Base-by-base conservation (phyloP, 176 grass and related monocot genomes). In the Oryza glaberrima region DNA sequence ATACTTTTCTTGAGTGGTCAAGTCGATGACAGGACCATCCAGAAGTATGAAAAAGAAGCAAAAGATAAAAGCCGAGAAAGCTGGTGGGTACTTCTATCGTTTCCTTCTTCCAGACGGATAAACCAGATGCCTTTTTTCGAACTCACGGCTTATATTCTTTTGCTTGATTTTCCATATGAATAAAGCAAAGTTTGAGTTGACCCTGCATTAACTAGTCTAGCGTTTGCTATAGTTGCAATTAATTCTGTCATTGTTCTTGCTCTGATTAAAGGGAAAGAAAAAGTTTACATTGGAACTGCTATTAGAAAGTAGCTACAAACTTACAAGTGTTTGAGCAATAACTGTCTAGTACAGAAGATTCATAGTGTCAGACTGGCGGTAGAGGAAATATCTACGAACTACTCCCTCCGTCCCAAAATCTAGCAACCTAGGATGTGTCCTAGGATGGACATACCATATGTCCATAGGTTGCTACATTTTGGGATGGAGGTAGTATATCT, bases 31-130 rank as follows among this genome's bases (percentile, higher is more conserved):
- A 87, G 92, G 79, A 94, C 95, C 72, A 98, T 98, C 84, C 95
- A 98, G 85, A 98, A 98, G 86, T 98, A 98, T 88, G 95, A 98
- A 82, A 98, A 93, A 60, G 92, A 98, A 93, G 95, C 92, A 60
- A 98, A 95, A 81, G 95, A 98, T 72, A 98, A 98, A 95, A 98
- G 91, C 69, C 79, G 91, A 67, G 96, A 98, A 88, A 98, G 93
- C 15, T 98, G 93, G 96, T 98, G 69, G 72, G 90, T 79, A 7
- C 22, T 68, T 67, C 15, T 12, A 43, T 67, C 67, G 2, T 30
- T 16, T n/a, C 54, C 20, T 61, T 63, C 9, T 1, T 63, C 20
- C n/a, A 63, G 58, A 63, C 12, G 12, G 11, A 65, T 70, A 69
- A 46, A 77, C 8, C 35, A 14, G 17, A 56, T 77, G 67, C 20